These are phyloP conservation scores for Syzygium oleosum DNA, from an alignment of 345 rosid species.

Conservation along the genomic window DNA sequence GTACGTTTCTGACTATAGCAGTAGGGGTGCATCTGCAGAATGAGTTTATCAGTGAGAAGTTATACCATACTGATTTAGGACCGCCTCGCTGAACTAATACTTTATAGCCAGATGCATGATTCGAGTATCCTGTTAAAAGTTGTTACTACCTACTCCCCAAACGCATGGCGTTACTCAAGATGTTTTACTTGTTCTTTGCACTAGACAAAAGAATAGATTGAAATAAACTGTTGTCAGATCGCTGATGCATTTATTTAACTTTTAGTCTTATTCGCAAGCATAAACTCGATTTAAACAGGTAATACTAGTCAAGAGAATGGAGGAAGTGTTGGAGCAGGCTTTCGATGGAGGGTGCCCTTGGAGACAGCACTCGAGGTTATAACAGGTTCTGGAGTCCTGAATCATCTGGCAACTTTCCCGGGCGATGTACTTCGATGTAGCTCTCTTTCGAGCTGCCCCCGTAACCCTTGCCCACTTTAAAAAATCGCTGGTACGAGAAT, in stretches of 20 bases:
- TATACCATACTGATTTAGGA: background rate
- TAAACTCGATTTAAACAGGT: slow-evolving; percentile 32
- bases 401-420: background rate
- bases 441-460: background rate
- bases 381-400: slow-evolving; percentile 12
- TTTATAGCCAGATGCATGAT: background rate
- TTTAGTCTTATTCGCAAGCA: background rate
- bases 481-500: background rate
- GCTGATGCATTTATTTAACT: background rate
- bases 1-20: background rate
- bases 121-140: background rate
- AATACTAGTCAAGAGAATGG: slow-evolving; percentile 82
- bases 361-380: slow-evolving; percentile 75
- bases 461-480: background rate
- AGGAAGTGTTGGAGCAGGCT: slow-evolving; percentile 89
- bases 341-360: slow-evolving; percentile 97
- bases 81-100: background rate
- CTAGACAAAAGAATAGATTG: background rate
- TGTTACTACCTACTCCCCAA: background rate
- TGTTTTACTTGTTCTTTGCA: background rate
- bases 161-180: background rate
- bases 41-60: background rate
- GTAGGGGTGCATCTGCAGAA: background rate
- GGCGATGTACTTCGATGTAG: background rate
- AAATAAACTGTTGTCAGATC: background rate